These are phyloP conservation scores for Spergularia azorica DNA, from an alignment of 179 eudicot species.

Conservation along the genomic window DNA sequence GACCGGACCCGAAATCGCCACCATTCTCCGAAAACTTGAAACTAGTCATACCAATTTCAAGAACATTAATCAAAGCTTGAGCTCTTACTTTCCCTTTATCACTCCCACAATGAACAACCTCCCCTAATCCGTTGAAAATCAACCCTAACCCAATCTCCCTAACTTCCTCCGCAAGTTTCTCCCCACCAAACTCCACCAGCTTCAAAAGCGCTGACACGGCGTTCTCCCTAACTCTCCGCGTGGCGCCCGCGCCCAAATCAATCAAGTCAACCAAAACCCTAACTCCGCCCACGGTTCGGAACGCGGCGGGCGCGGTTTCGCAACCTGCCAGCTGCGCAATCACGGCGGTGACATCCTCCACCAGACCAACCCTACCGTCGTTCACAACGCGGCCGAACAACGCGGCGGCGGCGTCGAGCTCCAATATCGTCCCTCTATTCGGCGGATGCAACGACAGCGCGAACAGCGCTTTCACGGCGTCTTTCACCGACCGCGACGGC, in stretches of 20 bases:
- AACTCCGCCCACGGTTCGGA: conserved; percentile 51
- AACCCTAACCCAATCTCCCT: conserved; percentile 38
- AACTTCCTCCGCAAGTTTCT: conserved; percentile 43
- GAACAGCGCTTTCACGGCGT: conserved; percentile 68
- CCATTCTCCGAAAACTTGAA: not conserved
- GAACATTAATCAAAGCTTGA: conserved; percentile 35
- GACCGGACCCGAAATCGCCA: conserved; percentile 19
- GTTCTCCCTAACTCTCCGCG: conserved; percentile 62
- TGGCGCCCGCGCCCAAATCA: conserved; percentile 52
- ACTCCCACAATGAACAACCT: conserved; percentile 58
- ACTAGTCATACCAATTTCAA: conserved; percentile 25
- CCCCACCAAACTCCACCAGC: conserved; percentile 60
- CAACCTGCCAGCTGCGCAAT: conserved; percentile 74
- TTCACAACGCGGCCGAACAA: conserved; percentile 56
- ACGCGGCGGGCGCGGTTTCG: conserved; percentile 45
- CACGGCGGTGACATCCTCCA: conserved; percentile 84
- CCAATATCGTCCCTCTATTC: conserved; percentile 53
- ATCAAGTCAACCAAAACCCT: conserved; percentile 68
- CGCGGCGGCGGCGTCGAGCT: conserved; percentile 53
- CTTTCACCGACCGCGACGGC: conserved; percentile 52
- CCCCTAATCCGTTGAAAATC: conserved; percentile 53
- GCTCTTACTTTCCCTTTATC: conserved; percentile 60
- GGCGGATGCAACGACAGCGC: conserved; percentile 53
- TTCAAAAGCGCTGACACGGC: conserved; percentile 67
- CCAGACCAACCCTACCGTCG: conserved; percentile 61